Conservation (phyloP, 495 filamentous ascomycete species). For the Penicillium soppii region DNA sequence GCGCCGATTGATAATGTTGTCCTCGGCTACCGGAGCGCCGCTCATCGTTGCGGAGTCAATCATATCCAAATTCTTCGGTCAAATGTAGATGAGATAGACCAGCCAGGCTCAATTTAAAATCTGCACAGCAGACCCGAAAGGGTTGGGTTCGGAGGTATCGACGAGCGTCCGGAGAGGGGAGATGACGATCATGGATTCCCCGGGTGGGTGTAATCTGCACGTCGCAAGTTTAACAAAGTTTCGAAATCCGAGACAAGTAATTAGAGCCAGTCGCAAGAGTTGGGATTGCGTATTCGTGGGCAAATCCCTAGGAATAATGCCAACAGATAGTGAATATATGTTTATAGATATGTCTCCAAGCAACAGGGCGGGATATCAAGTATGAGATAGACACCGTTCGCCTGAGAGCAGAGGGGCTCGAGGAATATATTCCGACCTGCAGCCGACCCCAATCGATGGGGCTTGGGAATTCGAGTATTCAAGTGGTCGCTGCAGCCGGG, state of each 20-base stretch:
- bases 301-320: neutral
- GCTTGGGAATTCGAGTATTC: conserved; percentile 56
- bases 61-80: conserved; percentile 32
- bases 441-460: conserved; percentile 39
- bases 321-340: neutral
- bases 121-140: conserved; percentile 39
- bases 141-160: conserved; percentile 18
- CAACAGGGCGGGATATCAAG: conserved; percentile 4
- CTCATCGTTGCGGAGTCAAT: conserved; percentile 36
- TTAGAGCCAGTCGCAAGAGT: too few species aligned
- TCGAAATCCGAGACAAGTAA: neutral
- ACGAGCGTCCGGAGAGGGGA: conserved; percentile 28
- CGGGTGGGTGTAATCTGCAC: conserved; percentile 80
- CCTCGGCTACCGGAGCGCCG: conserved; percentile 66
- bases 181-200: conserved; percentile 37
- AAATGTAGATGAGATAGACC: conserved; percentile 24
- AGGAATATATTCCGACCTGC: conserved; percentile 11
- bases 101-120: conserved; percentile 35
- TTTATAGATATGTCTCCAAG: too few species aligned
- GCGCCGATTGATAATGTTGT: conserved; percentile 92
- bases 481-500: conserved; percentile 52
- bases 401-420: conserved; percentile 3
- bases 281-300: neutral
- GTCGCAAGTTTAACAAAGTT: conserved; percentile 46
- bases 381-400: conserved; percentile 17